Conservation (phyloP, 2,329 filamentous ascomycete genomes). For the Xylariaceae sp. region DNA sequence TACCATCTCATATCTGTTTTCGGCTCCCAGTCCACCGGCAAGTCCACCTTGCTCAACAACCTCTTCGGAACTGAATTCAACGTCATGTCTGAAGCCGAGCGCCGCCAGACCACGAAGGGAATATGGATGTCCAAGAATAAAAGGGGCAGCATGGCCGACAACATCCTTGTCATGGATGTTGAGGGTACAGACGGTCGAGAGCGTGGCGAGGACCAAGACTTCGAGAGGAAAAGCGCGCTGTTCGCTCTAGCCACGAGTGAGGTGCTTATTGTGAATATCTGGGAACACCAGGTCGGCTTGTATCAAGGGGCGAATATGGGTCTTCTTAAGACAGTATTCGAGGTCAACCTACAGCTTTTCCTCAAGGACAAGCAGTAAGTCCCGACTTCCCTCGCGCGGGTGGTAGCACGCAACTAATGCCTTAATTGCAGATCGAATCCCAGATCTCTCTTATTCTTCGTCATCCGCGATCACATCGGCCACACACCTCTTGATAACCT, state of each 20-base stretch:
- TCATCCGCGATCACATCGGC: conserved; percentile 94
- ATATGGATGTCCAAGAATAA: conserved; percentile 99
- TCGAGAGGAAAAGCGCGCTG: conserved; percentile 95
- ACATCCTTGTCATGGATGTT: conserved; percentile 98
- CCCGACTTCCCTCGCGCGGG: not conserved
- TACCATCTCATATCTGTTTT: conserved; percentile 99
- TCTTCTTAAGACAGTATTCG: conserved; percentile 95
- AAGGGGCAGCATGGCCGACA: conserved; percentile 77
- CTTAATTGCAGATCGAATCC: conserved; percentile 66
- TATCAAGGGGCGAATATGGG: conserved; percentile 99
- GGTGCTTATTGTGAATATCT: conserved; percentile 97
- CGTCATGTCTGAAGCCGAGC: conserved; percentile 93
- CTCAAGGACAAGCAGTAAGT: conserved; percentile 88
- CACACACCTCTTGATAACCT: conserved; percentile 87
- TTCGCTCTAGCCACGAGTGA: conserved; percentile 97
- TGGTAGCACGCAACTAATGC: conserved; percentile 10
- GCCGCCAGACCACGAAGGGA: conserved; percentile 95
- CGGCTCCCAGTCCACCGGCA: conserved; percentile 96
- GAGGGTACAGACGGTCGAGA: conserved; percentile 96
- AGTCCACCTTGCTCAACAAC: conserved; percentile 93
- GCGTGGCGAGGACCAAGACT: conserved; percentile 96
- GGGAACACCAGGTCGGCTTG: conserved; percentile 97
- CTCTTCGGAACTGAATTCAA: conserved; percentile 95
- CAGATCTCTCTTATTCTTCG: conserved; percentile 92
- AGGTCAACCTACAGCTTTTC: conserved; percentile 96